Evolutionary conservation across 2,329 filamentous ascomycete genomes (phyloP).

Genomic region (Phyllosticta ampelicida): DNA sequence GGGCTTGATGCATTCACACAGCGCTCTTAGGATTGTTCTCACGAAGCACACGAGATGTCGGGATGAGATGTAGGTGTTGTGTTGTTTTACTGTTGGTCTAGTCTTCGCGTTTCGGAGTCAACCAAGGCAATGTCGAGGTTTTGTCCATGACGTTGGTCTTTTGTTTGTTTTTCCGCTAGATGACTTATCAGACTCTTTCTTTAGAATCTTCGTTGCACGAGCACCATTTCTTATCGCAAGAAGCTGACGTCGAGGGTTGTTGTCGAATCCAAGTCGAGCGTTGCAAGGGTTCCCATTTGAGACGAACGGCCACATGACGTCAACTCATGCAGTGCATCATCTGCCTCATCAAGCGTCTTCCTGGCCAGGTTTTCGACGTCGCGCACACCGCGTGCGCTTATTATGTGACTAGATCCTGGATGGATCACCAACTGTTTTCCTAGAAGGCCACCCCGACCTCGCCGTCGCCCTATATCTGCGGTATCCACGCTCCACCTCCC

Average conservation of each 20-base stretch:
- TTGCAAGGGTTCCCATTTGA: conserved; percentile 4
- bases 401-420: not conserved
- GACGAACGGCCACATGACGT: conserved; percentile 7
- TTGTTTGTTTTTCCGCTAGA: not conserved
- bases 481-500: not conserved
- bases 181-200: not conserved
- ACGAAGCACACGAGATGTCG: not conserved
- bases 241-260: not conserved
- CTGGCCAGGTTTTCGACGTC: not conserved
- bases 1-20: not conserved
- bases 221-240: not conserved
- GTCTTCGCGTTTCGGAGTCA: conserved; percentile 17
- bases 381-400: not conserved
- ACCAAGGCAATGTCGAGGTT: conserved; percentile 14
- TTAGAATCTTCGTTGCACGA: not conserved
- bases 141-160: not conserved
- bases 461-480: not conserved
- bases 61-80: not conserved
- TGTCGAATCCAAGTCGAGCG: conserved; percentile 1
- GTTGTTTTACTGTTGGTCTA: not conserved
- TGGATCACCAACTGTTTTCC: not conserved
- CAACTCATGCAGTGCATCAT: conserved; percentile 1
- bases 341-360: not conserved
- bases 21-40: not conserved
- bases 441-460: no score